Evolutionary conservation across 768 basidiomycete genomes (phyloP), one percentile per base, ranked within the genome.

Genomic region (Leccinum ochraceum): DNA sequence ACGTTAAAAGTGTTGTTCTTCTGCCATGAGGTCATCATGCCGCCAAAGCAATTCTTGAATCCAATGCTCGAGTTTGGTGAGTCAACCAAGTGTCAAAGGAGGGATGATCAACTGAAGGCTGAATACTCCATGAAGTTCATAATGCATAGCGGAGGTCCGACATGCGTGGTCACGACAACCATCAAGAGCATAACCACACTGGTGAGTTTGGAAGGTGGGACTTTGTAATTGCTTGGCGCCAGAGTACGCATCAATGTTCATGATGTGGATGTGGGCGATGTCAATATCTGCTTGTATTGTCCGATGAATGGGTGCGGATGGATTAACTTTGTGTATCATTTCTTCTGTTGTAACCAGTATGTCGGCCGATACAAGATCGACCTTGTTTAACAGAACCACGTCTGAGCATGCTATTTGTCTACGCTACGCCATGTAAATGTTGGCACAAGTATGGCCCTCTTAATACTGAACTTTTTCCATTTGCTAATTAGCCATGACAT

Each of bases 301-400:
- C 44, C 79, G 80, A 68, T 92, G 79, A 59, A 96, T 78, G 1
- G 91, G 83, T 2, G 88, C 87, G 2, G 83, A 85, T 5, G 95
- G 90, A 73, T 98, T 98, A 67, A 96, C 78, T 22, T 77, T 72
- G n/a, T 79, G 82, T 39, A 99, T 86, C 22, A 83, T 74, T n/a
- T 66, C 69, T 70, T 92, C 87, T 13, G 85, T 83, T 4, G 76
- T 68, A 1, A 62, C 56, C 2, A 91, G 67, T 22, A 77, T 76
- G 6, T 76, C 72, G 1, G 80, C 61, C 1, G 81, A 68, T 17
- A 86, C 87, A 9, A 98, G 78, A 68, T 98, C 96, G 28, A 80
- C 78, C 79, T 99, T 99, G 80, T 99, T 99, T 32, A 99, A 77
- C 28, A 99, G 75, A 39, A 98, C 82, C 26, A 96, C 88, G 69